Evolutionary conservation across 768 basidiomycete genomes (phyloP).

Genomic region (Mycena polygramma): DNA sequence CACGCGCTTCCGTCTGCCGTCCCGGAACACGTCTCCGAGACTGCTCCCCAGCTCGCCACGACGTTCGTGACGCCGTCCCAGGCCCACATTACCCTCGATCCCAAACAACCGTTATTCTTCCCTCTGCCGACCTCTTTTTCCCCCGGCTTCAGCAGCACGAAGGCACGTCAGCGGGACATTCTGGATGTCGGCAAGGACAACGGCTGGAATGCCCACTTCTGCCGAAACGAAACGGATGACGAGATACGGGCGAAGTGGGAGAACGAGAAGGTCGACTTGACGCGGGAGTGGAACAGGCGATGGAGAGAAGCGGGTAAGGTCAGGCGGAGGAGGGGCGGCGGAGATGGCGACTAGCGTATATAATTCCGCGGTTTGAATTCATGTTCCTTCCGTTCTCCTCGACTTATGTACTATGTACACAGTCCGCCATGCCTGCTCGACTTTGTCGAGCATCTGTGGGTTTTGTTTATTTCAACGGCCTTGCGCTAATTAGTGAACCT

Average conservation of each 20-base stretch:
- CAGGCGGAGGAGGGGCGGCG: conserved; percentile 65
- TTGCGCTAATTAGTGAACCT: too few relatives aligned
- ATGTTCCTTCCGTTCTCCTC: not conserved
- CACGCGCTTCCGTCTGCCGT: conserved; percentile 34
- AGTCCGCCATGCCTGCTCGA: too few relatives aligned
- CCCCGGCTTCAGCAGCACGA: conserved; percentile 34
- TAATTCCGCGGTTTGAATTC: conserved; percentile 1
- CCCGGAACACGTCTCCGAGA: conserved; percentile 46
- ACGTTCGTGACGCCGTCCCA: conserved; percentile 27
- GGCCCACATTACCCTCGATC: conserved; percentile 57
- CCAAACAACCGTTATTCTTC: conserved; percentile 74
- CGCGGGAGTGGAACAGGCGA: conserved; percentile 82
- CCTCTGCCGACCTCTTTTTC: conserved; percentile 54
- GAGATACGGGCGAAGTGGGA: conserved; percentile 81
- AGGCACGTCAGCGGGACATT: conserved; percentile 58
- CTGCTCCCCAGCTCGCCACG: conserved; percentile 31
- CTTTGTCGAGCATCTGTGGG: too few relatives aligned
- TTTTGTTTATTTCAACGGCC: too few relatives aligned
- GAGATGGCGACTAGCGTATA: conserved; percentile 28
- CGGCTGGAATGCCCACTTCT: conserved; percentile 68
- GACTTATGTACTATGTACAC: not conserved
- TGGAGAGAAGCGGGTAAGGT: conserved; percentile 82
- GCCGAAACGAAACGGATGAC: conserved; percentile 64
- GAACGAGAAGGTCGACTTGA: conserved; percentile 73
- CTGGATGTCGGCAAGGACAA: conserved; percentile 63